Evolutionary conservation across 176 grass and related monocot genomes (phyloP), one percentile per base, ranked within the genome.

Genomic region (Microstegium vimineum): DNA sequence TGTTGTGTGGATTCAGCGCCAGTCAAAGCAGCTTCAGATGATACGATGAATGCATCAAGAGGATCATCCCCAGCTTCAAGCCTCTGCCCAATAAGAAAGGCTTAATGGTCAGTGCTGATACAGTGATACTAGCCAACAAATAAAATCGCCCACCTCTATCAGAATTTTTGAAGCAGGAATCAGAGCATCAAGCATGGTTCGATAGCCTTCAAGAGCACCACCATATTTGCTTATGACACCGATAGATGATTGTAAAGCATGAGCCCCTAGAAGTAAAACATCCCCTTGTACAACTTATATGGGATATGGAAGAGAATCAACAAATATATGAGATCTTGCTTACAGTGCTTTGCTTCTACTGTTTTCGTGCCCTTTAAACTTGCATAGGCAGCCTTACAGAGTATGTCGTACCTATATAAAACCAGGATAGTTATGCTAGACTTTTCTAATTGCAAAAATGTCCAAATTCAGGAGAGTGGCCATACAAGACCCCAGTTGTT

Each of bases 161-260:
- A 99, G 83, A 67, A 86, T 73, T 80, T 63, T 81, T 65, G 80
- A 90, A 77, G 96, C 96, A 62, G 96, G 93, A 92, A 99, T 92
- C n/a, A 99, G 91, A 78, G 96, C 93, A 90, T 99, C 96, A 49
- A 99, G 85, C 93, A 99, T 99, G 31, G 96, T 95, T 3, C 96
- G 93, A 69, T 91, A 95, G 43, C 96, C 96, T 86, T 86, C 87
- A 61, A 51, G 75, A 62, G 96, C 96, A 76, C 96, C 93, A 69
- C 96, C 96, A 83, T 99, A 99, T 85, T 93, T 99, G 80, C 91
- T 90, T 68, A 99, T 86, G 85, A 93, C 96, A 62, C 77, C 60
- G 64, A 93, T 80, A 36, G 96, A 95, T 84, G 90, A 85, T 63
- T 95, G 82, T 57, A 99, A 76, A 81, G 93, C 96, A 88, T 76